Base-by-base conservation (phyloP, 148 eudicot species). In the Silene uniflora region DNA sequence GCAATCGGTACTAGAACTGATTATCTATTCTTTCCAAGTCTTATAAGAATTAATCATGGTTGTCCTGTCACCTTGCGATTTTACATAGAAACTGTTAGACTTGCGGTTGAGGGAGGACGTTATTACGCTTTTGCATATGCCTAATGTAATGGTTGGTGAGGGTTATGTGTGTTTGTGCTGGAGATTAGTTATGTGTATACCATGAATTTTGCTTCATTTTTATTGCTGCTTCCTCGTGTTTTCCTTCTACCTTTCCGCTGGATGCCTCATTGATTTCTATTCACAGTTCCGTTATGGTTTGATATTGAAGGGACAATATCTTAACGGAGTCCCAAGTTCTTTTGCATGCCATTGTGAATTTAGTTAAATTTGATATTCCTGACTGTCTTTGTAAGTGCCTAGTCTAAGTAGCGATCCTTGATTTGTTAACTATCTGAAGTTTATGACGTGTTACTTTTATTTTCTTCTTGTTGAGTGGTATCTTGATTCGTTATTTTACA, bases 1-100 rank as follows among this genome's bases (percentile, higher is more conserved):
- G 89, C 68, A 75, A 81, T 62, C 88, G 95, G 97, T 93, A 88
- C 58, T 35, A 63, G 25, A 72, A 59, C 58, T 32, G 22, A 46
- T 54, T 54, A 62, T 80, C 13, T 47, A 19, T 55, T 47, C 8
- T 61, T 29, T 27, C 16, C 22, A 0, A 10, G 21, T 71, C 44
- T 52, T 71, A 5, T 52, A 14, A 3, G 42, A 67, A 67, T 67
- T 44, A 17, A 35, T 56, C 35, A 9, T 58, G 8, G 25, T 72
- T 72, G 47, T 29, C 49, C 23, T 23, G 27, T 58, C 25, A 10
- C 3, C 49, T 42, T 12, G 21, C 62, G 44, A 22, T 25, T 18
- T 72, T 24, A 25, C 44, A 6, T 39, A 39, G 0, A 39, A 39
- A 39, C 44, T 39, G 8, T 7, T 54, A 21, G 32, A 14, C 10